These are phyloP conservation scores for Xylaria longipes DNA, from an alignment of 495 filamentous ascomycete genomes.

Conservation along the genomic window DNA sequence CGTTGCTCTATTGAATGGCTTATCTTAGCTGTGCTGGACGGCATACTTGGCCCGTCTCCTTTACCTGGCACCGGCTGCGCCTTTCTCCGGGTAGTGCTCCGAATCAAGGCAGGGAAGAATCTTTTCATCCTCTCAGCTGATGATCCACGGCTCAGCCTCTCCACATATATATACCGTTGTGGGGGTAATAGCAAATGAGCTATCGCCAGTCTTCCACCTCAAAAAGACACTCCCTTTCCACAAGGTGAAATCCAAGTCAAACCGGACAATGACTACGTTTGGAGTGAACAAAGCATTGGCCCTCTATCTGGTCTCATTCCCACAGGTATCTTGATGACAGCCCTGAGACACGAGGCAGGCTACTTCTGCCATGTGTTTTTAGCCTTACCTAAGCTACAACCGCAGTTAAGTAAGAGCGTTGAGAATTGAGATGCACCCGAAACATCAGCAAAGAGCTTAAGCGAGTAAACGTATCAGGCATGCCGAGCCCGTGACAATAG, in stretches of 20 bases:
- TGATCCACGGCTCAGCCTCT: slow-evolving; percentile 17
- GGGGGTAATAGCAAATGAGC: slow-evolving; percentile 17
- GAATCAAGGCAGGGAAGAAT: neutral
- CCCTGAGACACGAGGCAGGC: neutral
- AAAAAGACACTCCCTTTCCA: neutral
- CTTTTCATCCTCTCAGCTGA: slow-evolving; percentile 26
- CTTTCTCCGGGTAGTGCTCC: neutral
- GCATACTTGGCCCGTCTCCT: slow-evolving; percentile 1
- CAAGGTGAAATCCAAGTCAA: neutral
- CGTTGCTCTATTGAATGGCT: neutral
- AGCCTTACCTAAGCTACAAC: slow-evolving; percentile 1
- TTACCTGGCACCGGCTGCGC: neutral
- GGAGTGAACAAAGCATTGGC: neutral
- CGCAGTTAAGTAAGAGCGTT: neutral
- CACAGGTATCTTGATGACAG: neutral
- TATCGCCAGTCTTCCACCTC: slow-evolving; percentile 22
- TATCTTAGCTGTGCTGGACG: neutral
- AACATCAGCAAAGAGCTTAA: slow-evolving; percentile 12
- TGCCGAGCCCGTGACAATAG: neutral
- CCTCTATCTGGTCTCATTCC: neutral
- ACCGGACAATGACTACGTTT: neutral
- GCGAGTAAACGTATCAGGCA: neutral
- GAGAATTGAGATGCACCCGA: slow-evolving; percentile 1
- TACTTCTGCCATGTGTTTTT: neutral
- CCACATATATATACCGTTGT: neutral